These are phyloP conservation scores for Penicillium flavigenum DNA, from an alignment of 495 filamentous ascomycete species.

Conservation along the genomic window DNA sequence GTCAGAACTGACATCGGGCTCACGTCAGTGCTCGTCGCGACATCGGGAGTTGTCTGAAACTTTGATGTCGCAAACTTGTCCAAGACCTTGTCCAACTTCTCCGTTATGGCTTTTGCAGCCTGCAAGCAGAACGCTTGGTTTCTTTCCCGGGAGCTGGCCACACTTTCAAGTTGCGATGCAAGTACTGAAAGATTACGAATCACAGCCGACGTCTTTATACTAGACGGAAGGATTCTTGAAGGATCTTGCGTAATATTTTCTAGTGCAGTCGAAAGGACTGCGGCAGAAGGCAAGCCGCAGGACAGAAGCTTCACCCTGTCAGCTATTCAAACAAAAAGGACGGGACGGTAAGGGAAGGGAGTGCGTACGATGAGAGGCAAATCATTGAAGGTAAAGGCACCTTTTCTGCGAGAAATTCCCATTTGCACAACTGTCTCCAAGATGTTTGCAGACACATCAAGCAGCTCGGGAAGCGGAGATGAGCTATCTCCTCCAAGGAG, in stretches of 20 bases:
- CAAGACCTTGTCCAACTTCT: constrained; percentile 20
- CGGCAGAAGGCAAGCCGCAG: constrained; percentile 19
- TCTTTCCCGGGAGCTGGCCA: constrained; percentile 18
- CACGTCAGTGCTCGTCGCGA: constrained; percentile 11
- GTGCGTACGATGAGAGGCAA: constrained; percentile 21
- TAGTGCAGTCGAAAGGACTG: constrained; percentile 15
- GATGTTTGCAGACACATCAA: constrained; percentile 20
- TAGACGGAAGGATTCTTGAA: constrained; percentile 12
- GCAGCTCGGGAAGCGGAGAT: constrained; percentile 11
- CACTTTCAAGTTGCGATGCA: constrained; percentile 20
- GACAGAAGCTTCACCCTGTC: constrained; percentile 15
- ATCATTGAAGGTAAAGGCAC: constrained; percentile 10
- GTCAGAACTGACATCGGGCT: constrained; percentile 10
- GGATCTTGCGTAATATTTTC: constrained; percentile 10
- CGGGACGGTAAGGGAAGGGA: neutral
- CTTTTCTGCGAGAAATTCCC: constrained; percentile 16
- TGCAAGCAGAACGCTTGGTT: constrained; percentile 24
- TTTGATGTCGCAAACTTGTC: constrained; percentile 14
- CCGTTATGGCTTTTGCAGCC: constrained; percentile 20
- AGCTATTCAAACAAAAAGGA: constrained; percentile 1
- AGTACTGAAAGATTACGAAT: constrained; percentile 23
- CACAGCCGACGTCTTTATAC: constrained; percentile 16
- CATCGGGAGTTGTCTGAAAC: constrained; percentile 8
- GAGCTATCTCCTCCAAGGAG: constrained; percentile 16
- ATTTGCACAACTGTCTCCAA: constrained; percentile 22